phyloP scores from a whole-genome alignment of 2,329 filamentous ascomycete species.

The Calycina marina region DNA sequence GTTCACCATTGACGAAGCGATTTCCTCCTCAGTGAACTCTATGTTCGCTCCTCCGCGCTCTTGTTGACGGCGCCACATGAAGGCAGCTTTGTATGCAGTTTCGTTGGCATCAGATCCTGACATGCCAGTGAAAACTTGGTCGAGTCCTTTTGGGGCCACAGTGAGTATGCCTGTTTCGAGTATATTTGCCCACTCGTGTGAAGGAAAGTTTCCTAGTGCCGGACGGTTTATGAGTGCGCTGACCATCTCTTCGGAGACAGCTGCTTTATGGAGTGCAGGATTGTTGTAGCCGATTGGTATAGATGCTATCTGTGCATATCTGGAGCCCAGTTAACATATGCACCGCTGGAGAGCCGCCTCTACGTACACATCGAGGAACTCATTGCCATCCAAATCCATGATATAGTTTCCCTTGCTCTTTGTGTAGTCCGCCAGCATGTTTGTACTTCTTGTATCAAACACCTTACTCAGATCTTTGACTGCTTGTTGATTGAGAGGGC shows the following conservation, averaged over 20 bases:
- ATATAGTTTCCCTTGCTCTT: conserved; percentile 39
- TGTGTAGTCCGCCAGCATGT: conserved; percentile 37
- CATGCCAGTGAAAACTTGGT: conserved; percentile 71
- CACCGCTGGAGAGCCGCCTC: neutral
- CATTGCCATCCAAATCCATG: conserved; percentile 35
- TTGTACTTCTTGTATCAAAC: conserved; percentile 36
- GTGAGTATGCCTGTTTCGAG: conserved; percentile 56
- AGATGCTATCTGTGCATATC: conserved; percentile 69
- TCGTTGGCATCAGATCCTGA: conserved; percentile 75
- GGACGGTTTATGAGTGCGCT: conserved; percentile 65
- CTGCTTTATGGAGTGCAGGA: conserved; percentile 47
- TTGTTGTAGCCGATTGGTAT: conserved; percentile 80
- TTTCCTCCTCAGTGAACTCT: conserved; percentile 58
- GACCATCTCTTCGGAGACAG: conserved; percentile 56
- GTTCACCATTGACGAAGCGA: conserved; percentile 55
- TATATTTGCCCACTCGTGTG: conserved; percentile 58
- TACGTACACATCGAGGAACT: conserved; percentile 32
- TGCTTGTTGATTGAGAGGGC: conserved; percentile 23
- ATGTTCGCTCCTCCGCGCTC: conserved; percentile 50
- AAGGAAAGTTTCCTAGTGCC: conserved; percentile 68
- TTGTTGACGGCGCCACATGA: conserved; percentile 64
- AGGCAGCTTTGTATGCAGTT: conserved; percentile 73
- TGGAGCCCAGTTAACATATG: conserved; percentile 18
- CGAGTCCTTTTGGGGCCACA: conserved; percentile 58
- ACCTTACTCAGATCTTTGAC: conserved; percentile 30